These are phyloP conservation scores for Coemansia reversa DNA, from an alignment of 192 early-diverging fungal species.

Conservation along the genomic window DNA sequence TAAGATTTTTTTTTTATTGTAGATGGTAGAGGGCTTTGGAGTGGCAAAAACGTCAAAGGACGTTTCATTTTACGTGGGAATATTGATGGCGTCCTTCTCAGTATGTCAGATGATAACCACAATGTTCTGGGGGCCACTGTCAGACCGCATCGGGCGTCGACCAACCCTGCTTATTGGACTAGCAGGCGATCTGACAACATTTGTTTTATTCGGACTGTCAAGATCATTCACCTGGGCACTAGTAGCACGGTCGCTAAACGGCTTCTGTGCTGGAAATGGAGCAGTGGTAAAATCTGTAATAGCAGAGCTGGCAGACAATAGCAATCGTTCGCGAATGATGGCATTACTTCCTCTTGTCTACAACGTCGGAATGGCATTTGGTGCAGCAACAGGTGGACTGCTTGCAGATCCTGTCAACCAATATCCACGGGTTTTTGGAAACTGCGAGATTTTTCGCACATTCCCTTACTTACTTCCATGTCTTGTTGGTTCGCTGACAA, in stretches of 20 bases:
- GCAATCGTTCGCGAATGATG: conserved; percentile 73
- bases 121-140: conserved; percentile 66
- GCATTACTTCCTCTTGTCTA: conserved; percentile 67
- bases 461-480: conserved; percentile 86
- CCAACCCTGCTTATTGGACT: conserved; percentile 74
- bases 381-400: conserved; percentile 75
- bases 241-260: conserved; percentile 59
- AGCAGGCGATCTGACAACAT: conserved; percentile 66
- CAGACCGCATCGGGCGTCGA: conserved; percentile 75
- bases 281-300: conserved; percentile 80
- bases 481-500: conserved; percentile 57
- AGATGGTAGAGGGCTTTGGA: conserved; percentile 34
- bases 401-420: conserved; percentile 66
- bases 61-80: conserved; percentile 69
- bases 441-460: conserved; percentile 55
- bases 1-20: neutral
- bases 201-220: conserved; percentile 70
- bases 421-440: conserved; percentile 63
- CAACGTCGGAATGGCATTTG: conserved; percentile 62
- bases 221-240: conserved; percentile 61
- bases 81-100: conserved; percentile 54
- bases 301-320: conserved; percentile 76
- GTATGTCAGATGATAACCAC: conserved; percentile 47
- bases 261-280: conserved; percentile 69
- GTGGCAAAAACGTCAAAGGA: conserved; percentile 65